These are phyloP conservation scores for Aspergillus sclerotioniger DNA, from an alignment of 495 filamentous ascomycete genomes.

Conservation along the genomic window DNA sequence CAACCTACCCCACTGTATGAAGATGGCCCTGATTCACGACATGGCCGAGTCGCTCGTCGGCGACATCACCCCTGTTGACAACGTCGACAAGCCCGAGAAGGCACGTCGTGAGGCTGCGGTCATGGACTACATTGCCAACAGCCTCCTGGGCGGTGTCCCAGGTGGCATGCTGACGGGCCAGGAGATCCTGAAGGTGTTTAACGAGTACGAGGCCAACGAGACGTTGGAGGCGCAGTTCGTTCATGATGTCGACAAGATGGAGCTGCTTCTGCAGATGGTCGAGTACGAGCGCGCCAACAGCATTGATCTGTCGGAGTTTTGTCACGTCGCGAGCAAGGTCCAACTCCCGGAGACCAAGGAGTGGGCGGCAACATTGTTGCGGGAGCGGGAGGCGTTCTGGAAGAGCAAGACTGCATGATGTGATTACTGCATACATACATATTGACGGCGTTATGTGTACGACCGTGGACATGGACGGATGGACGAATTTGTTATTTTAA, in stretches of 20 bases:
- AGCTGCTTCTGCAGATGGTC: slow-evolving; percentile 89
- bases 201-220: slow-evolving; percentile 86
- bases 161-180: slow-evolving; percentile 59
- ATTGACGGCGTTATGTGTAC: slow-evolving; percentile 1
- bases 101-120: slow-evolving; percentile 77
- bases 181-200: slow-evolving; percentile 75
- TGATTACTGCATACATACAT: neutral
- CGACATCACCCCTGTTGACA: slow-evolving; percentile 90
- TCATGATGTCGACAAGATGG: slow-evolving; percentile 96
- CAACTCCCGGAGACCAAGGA: slow-evolving; percentile 70
- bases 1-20: slow-evolving; percentile 79
- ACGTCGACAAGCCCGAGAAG: slow-evolving; percentile 69
- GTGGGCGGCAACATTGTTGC: slow-evolving; percentile 74
- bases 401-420: slow-evolving; percentile 24
- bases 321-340: slow-evolving; percentile 69
- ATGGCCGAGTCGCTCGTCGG: slow-evolving; percentile 95
- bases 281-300: slow-evolving; percentile 83
- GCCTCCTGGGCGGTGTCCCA: slow-evolving; percentile 70
- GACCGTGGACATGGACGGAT: slow-evolving; percentile 1
- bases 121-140: slow-evolving; percentile 81
- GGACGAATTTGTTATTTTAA: neutral
- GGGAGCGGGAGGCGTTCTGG: slow-evolving; percentile 78
- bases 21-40: slow-evolving; percentile 93
- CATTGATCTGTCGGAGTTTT: slow-evolving; percentile 81
- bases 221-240: slow-evolving; percentile 86